Conservation (phyloP, 805 yeast genomes). For the Cyberlindnera nakhonratchasimensis region DNA sequence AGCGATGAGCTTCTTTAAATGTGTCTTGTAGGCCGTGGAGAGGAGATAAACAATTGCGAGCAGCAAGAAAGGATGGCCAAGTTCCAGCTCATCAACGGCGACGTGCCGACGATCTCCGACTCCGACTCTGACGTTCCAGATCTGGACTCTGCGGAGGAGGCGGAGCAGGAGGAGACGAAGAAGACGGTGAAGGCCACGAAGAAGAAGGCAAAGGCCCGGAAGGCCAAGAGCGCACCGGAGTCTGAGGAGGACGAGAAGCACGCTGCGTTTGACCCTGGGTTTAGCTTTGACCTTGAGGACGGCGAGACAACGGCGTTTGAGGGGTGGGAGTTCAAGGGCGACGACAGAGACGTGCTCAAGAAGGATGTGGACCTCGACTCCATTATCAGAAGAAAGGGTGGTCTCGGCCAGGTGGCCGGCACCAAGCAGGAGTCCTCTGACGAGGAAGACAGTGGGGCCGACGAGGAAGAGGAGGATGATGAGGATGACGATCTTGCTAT, state of each 20-base stretch:
- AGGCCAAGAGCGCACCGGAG: slow-evolving; percentile 22
- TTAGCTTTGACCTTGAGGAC: slow-evolving; percentile 65
- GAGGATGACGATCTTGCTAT: slow-evolving; percentile 41
- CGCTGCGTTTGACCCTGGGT: slow-evolving; percentile 69
- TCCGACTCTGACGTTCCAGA: slow-evolving; percentile 67
- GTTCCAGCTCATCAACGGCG: slow-evolving; percentile 41
- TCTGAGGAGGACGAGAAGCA: slow-evolving; percentile 22
- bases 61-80: slow-evolving; percentile 21
- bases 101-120: slow-evolving; percentile 72
- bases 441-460: slow-evolving; percentile 40
- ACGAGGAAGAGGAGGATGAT: slow-evolving; percentile 29
- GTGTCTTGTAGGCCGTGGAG: no score
- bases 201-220: not conserved
- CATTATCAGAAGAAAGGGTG: slow-evolving; percentile 84
- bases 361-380: slow-evolving; percentile 83
- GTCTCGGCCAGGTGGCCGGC: slow-evolving; percentile 54
- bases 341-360: slow-evolving; percentile 27
- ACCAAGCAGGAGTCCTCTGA: slow-evolving; percentile 36
- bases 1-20: no score
- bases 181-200: slow-evolving; percentile 22
- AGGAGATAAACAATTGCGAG: not conserved
- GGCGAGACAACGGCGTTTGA: slow-evolving; percentile 49
- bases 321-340: slow-evolving; percentile 84
- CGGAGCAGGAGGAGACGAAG: slow-evolving; percentile 6
- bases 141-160: slow-evolving; percentile 46